These are phyloP conservation scores for Rhododendron kiyosumense DNA, from an alignment of 148 eudicot genomes.

Conservation along the genomic window DNA sequence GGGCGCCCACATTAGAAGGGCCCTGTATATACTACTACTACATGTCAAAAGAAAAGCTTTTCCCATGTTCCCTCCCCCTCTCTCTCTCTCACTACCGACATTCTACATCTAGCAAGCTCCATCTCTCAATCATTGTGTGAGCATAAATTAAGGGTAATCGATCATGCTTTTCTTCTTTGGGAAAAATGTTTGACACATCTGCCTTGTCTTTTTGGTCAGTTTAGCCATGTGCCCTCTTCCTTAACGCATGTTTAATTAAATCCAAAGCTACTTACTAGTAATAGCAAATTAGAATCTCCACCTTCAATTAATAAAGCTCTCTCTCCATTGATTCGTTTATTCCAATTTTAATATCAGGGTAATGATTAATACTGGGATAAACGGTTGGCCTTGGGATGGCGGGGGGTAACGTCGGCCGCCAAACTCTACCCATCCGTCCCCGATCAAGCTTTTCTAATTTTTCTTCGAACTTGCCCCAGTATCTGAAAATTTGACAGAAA, in stretches of 20 bases:
- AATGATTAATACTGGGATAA: background rate
- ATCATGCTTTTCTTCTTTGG: background rate
- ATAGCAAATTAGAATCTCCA: background rate
- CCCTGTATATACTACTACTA: accelerated
- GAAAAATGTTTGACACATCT: background rate
- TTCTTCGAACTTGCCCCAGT: too few relatives aligned
- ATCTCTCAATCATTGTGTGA: background rate
- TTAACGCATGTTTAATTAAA: background rate
- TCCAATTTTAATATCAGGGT: background rate
- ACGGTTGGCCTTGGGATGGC: too few relatives aligned
- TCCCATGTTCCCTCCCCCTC: background rate
- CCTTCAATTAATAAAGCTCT: background rate
- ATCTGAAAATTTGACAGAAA: too few relatives aligned
- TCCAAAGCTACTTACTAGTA: background rate
- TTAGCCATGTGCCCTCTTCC: background rate
- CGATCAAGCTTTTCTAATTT: too few relatives aligned
- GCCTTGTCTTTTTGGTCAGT: background rate
- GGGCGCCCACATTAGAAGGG: accelerated
- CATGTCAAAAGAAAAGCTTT: background rate
- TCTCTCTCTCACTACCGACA: background rate
- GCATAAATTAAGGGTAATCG: background rate
- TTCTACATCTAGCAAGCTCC: background rate
- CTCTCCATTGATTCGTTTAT: background rate
- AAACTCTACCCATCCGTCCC: too few relatives aligned
- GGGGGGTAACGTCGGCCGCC: too few relatives aligned